Conservation (phyloP, 306 rosid species). For the Dalbergia cochinchinensis region DNA sequence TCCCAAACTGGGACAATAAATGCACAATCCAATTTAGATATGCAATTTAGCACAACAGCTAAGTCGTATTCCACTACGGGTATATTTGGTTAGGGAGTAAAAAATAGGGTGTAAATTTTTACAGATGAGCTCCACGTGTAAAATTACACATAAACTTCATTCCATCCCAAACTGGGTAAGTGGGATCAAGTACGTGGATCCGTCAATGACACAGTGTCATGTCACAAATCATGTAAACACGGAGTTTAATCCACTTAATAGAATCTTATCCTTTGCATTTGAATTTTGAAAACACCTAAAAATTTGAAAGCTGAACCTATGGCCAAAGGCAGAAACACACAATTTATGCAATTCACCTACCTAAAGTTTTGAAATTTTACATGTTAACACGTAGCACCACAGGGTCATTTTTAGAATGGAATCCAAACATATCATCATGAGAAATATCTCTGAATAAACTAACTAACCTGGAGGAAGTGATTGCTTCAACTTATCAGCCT, state of each 20-base stretch:
- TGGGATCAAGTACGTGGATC: too few species aligned
- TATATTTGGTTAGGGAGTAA: too few species aligned
- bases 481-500: constrained; percentile 95
- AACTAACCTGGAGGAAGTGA: constrained; percentile 96
- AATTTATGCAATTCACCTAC: constrained; percentile 6
- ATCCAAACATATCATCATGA: background rate
- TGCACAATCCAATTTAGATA: background rate
- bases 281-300: constrained; percentile 19
- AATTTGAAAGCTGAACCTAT: background rate
- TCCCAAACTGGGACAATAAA: background rate
- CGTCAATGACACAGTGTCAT: too few species aligned
- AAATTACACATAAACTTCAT: too few species aligned
- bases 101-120: too few species aligned
- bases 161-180: too few species aligned
- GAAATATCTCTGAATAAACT: background rate
- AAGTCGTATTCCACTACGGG: too few species aligned
- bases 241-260: background rate
- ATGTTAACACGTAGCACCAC: background rate
- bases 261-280: background rate
- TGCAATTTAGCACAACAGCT: background rate
- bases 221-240: background rate
- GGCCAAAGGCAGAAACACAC: background rate
- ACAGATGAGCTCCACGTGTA: too few species aligned
- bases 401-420: background rate
- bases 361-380: background rate